Evolutionary conservation across 2,329 filamentous ascomycete species (phyloP).

Genomic region (Claviceps digitariae): DNA sequence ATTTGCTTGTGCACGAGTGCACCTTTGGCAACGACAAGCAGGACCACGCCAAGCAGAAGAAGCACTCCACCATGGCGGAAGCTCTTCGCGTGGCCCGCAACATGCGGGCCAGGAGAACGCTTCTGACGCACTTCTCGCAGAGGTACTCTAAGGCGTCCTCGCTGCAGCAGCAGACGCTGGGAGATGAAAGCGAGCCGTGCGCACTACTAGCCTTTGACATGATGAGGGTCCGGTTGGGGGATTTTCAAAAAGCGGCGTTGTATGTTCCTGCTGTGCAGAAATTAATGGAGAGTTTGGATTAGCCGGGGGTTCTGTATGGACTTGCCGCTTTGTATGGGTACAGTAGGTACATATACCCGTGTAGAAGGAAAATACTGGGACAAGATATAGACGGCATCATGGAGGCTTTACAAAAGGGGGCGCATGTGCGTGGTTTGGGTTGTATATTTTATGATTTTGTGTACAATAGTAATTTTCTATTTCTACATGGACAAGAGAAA

Average conservation of each 20-base stretch:
- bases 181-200: constrained; percentile 15
- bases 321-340: no score
- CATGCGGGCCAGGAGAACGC: constrained; percentile 68
- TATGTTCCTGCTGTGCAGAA: constrained; percentile 43
- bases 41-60: constrained; percentile 72
- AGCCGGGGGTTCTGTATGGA: not conserved
- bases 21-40: constrained; percentile 82
- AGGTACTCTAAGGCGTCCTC: constrained; percentile 59
- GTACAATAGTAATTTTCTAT: no score
- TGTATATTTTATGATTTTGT: no score
- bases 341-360: no score
- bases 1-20: constrained; percentile 85
- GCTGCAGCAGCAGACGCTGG: constrained; percentile 20
- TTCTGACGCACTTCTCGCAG: constrained; percentile 93
- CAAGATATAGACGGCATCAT: no score
- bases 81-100: constrained; percentile 61
- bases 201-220: constrained; percentile 67
- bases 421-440: no score
- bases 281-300: constrained; percentile 32
- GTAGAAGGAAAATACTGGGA: not conserved
- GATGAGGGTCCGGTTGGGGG: constrained; percentile 59
- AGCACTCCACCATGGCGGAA: constrained; percentile 78
- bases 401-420: no score
- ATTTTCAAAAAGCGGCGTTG: constrained; percentile 52
- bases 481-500: not conserved